A percentile compares a stretch with the other conserved stretches of the same genome.
Conservation (phyloP, 208 protist genomes). For the Wallacemonas sp. region DNA sequence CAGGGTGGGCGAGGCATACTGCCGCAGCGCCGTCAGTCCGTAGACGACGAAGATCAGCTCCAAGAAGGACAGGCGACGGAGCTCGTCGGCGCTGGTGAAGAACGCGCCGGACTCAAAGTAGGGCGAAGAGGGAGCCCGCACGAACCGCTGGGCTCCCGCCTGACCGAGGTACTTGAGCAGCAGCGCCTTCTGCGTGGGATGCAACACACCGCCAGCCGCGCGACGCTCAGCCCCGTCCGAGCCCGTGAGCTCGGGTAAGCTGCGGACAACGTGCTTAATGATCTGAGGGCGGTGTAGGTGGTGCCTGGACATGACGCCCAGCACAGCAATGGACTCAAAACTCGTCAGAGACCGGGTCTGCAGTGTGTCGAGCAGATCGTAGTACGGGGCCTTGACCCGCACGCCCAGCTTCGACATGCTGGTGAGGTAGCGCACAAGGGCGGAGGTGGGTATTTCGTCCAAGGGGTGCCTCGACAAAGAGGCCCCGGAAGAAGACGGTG, state of each 20-base stretch:
- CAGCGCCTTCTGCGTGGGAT: slow-evolving; percentile 34
- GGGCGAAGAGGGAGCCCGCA: slow-evolving; percentile 33
- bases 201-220: slow-evolving; percentile 16
- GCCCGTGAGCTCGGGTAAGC: slow-evolving; percentile 29
- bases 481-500: background rate
- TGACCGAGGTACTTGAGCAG: slow-evolving; percentile 64
- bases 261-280: slow-evolving; percentile 29
- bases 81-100: slow-evolving; percentile 34
- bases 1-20: slow-evolving; percentile 47
- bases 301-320: slow-evolving; percentile 59
- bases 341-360: slow-evolving; percentile 37
- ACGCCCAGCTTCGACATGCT: slow-evolving; percentile 57
- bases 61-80: slow-evolving; percentile 34
- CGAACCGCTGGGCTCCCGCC: slow-evolving; percentile 40
- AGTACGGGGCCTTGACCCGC: slow-evolving; percentile 40
- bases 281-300: slow-evolving; percentile 42
- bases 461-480: background rate
- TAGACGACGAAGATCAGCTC: slow-evolving; percentile 54
- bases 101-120: slow-evolving; percentile 27
- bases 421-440: slow-evolving; percentile 58
- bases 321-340: slow-evolving; percentile 45
- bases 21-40: slow-evolving; percentile 54
- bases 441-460: slow-evolving; percentile 26
- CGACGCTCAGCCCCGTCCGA: background rate
- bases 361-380: slow-evolving; percentile 33